phyloP scores from a whole-genome alignment of 2,329 filamentous ascomycete species.

The Calonectria ilicicola region DNA sequence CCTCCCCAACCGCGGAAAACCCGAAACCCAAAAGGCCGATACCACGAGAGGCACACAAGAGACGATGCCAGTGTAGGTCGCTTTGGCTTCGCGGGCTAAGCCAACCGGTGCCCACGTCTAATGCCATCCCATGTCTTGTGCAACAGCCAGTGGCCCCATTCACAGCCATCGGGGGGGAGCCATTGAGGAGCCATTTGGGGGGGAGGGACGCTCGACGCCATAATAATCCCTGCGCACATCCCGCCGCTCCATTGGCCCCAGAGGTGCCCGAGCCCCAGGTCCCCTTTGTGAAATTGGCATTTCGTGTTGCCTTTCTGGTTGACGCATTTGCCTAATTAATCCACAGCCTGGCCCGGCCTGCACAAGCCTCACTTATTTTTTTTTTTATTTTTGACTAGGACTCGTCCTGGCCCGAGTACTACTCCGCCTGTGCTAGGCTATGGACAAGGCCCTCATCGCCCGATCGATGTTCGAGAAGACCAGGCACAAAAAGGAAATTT shows the following conservation, averaged over 20 bases:
- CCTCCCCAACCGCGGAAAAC: not conserved
- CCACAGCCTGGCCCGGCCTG: conserved; percentile 1
- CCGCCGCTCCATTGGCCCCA: conserved; percentile 22
- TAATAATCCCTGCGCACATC: conserved; percentile 26
- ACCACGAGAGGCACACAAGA: not conserved
- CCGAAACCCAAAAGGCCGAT: conserved; percentile 7
- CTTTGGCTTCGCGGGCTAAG: not conserved
- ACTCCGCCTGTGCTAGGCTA: not conserved
- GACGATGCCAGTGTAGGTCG: not conserved
- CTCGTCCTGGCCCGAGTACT: not conserved
- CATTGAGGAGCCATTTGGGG: not conserved
- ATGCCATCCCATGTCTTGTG: conserved; percentile 3
- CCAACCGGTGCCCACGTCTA: not conserved
- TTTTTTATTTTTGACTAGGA: not conserved
- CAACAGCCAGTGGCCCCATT: not conserved
- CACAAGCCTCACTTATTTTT: not conserved
- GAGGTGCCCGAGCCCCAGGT: conserved; percentile 3
- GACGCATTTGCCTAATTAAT: conserved; percentile 4
- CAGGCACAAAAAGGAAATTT: not conserved
- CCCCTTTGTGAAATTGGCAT: conserved; percentile 25
- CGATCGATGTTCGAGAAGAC: conserved; percentile 13
- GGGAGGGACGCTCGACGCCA: not conserved
- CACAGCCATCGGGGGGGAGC: not conserved
- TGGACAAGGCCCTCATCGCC: conserved; percentile 4
- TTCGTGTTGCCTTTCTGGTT: conserved; percentile 19